Conservation (phyloP, 116 monocot genomes). For the Trichopus zeylanicus region DNA sequence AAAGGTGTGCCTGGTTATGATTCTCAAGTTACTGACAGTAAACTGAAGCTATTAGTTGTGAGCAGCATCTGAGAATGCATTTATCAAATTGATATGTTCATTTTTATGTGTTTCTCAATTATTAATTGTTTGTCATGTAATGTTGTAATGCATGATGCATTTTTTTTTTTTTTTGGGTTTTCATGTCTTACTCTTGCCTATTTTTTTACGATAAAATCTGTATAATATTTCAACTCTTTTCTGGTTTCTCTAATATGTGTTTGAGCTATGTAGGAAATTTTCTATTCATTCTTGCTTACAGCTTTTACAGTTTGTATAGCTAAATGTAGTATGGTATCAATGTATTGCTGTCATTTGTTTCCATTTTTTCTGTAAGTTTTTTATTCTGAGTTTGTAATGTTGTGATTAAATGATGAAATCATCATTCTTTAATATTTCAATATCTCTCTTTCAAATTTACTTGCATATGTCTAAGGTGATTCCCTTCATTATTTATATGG, state of each 20-base stretch:
- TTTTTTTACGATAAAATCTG: not conserved
- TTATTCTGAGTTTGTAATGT: no score
- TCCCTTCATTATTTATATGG: no score
- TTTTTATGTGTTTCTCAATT: no score
- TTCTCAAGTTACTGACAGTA: not conserved
- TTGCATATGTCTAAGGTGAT: no score
- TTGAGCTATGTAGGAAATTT: not conserved
- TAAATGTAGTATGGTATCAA: no score
- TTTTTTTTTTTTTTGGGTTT: not conserved
- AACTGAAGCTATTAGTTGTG: not conserved
- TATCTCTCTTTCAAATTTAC: no score
- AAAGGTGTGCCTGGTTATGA: conserved; percentile 39
- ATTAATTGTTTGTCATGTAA: not conserved
- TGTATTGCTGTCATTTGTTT: not conserved
- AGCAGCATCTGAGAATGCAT: not conserved
- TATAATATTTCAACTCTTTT: not conserved
- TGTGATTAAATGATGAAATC: not conserved
- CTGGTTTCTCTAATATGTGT: not conserved
- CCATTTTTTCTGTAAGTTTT: no score
- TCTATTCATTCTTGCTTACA: no score
- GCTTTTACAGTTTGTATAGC: no score
- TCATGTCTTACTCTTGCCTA: not conserved
- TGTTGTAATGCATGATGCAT: not conserved
- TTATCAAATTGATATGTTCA: not conserved
- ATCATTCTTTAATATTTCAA: not conserved